Evolutionary conservation across 805 yeast species (phyloP), one percentile per base, ranked within the genome.

Genomic region (Danielozyma ontarioensis): DNA sequence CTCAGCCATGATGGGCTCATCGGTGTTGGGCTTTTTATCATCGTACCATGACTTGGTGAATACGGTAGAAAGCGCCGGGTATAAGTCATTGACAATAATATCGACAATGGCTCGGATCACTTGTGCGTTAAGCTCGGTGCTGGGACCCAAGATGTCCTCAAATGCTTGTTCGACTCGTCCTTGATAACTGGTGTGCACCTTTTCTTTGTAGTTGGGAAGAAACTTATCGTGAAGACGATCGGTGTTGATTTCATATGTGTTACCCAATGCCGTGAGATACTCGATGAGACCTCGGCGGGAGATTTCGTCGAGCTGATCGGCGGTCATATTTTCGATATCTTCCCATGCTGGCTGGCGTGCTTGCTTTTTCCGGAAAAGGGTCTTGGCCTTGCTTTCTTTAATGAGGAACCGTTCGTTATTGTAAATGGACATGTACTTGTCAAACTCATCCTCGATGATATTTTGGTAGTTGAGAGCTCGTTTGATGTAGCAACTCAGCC

Each of bases 201-300:
- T 71, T 13, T 70, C 69, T 34, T 71, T 68, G 57, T 83, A 83
- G 36, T 68, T 73, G 27, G 78, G 80, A 25, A 81, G 70, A 27
- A 86, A 83, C 48, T 77, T 66, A n/a, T 74, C 76, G 15, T 76
- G 74, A 45, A 81, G 72, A 37, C 81, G 71, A 31, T 75, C 76
- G 4, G 82, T 71, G 36, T 84, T 78, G 16, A 83, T 82, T 41
- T 83, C 93, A 57, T 83, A 94, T 45, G 89, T 93, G 57, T 87
- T 87, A 2, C 89, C 90, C 13, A 85, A 68, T 0, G 95, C 95
- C 12, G 84, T 74, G 33, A 84, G 59, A 57, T 87, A 87, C 49
- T 87, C 96, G 25, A 81, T 68, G 19, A 87, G 62, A 2, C 96
- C 96, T 16, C 84, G 80, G 67, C 37, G 64, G 3, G 71, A 60